phyloP scores from a whole-genome alignment of 2,329 filamentous ascomycete genomes.

The Sporothrix phasma region DNA sequence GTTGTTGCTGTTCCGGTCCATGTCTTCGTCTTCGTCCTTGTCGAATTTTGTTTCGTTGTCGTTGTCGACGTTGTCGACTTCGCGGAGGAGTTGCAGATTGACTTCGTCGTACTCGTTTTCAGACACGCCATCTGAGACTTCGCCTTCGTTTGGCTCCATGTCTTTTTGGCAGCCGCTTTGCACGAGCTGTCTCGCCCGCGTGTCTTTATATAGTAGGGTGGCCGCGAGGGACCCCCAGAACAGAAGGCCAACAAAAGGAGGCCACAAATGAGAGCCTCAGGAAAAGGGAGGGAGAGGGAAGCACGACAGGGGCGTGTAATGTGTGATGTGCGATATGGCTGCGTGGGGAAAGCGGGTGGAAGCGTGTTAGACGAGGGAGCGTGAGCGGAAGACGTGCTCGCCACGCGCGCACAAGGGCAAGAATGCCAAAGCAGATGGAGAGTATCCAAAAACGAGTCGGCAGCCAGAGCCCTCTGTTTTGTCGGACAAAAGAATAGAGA shows the following conservation, averaged over 20 bases:
- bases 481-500: not conserved
- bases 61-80: constrained; percentile 31
- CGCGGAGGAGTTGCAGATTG: constrained; percentile 32
- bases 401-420: not conserved
- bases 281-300: constrained; percentile 1
- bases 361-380: not conserved
- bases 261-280: constrained; percentile 1
- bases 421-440: not conserved
- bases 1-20: constrained; percentile 30
- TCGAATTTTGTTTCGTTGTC: constrained; percentile 19
- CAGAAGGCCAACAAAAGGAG: constrained; percentile 8
- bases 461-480: not conserved
- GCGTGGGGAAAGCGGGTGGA: constrained; percentile 1
- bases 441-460: not conserved
- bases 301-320: constrained; percentile 5
- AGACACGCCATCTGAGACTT: constrained; percentile 49
- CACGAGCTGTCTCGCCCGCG: constrained; percentile 33
- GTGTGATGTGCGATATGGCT: not conserved
- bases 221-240: constrained; percentile 14
- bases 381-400: not conserved
- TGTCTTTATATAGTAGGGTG: constrained; percentile 38
- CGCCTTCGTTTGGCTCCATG: constrained; percentile 41
- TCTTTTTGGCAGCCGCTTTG: constrained; percentile 41
- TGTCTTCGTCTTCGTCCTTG: constrained; percentile 36
- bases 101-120: constrained; percentile 46